Percentiles rank a stretch among this genome's conserved stretches.
Evolutionary conservation across 2,329 filamentous ascomycete genomes (phyloP).

Genomic region (Colletotrichum sp.): DNA sequence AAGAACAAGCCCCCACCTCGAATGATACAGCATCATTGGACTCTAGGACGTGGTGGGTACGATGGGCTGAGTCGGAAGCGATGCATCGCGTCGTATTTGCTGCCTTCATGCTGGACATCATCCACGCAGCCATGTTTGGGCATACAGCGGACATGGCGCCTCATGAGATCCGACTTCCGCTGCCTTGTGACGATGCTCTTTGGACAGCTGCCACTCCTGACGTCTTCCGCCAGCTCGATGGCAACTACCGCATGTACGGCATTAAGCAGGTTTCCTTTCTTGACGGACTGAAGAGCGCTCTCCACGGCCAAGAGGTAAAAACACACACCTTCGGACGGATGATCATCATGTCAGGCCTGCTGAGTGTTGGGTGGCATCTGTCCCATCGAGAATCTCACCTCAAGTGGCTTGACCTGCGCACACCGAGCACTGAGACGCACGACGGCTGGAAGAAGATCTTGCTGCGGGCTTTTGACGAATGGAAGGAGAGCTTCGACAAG

Average conservation of each 20-base stretch:
- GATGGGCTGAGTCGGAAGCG: constrained; percentile 89
- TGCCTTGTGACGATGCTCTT: constrained; percentile 86
- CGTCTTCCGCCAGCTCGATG: constrained; percentile 78
- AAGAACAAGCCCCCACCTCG: constrained; percentile 47
- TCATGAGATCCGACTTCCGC: constrained; percentile 83
- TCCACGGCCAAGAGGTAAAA: constrained; percentile 80
- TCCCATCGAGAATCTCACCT: constrained; percentile 86
- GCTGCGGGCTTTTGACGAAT: constrained; percentile 82
- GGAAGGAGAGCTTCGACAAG: constrained; percentile 84
- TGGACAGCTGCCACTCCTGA: constrained; percentile 84
- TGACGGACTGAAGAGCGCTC: constrained; percentile 81
- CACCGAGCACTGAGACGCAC: constrained; percentile 61
- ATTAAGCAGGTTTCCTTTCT: constrained; percentile 82
- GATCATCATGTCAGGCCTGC: constrained; percentile 86
- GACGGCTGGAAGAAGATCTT: constrained; percentile 82
- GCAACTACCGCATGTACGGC: constrained; percentile 77
- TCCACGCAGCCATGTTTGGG: constrained; percentile 91
- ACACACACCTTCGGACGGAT: constrained; percentile 90
- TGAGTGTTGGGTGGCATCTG: constrained; percentile 94
- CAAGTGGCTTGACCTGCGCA: constrained; percentile 75
- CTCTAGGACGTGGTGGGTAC: constrained; percentile 71
- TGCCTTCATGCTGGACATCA: constrained; percentile 87
- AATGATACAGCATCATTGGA: constrained; percentile 36
- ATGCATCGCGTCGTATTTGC: constrained; percentile 87
- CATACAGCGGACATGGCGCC: constrained; percentile 90